Evolutionary conservation across 1,284 basidiomycete species (phyloP).

Genomic region (Puccinia sorghi): DNA sequence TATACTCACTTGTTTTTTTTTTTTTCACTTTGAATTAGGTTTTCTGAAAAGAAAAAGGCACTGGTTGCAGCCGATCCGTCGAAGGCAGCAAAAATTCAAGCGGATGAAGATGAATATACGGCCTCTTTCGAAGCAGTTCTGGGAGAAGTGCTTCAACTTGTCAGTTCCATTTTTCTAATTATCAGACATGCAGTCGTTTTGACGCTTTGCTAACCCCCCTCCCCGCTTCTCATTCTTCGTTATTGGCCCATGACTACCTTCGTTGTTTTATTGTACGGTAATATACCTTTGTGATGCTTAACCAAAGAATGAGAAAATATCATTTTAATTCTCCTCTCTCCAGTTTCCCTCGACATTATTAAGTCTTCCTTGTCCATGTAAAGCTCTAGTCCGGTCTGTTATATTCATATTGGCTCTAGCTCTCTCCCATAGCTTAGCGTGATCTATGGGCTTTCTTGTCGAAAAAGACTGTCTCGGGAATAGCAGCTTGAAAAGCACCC

Average conservation of each 20-base stretch:
- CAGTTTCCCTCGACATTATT: not conserved
- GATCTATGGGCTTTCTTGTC: not conserved
- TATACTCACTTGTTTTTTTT: not conserved
- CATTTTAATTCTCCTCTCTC: not conserved
- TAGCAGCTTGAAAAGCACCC: not conserved
- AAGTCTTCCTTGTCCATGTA: not conserved
- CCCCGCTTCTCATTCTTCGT: not conserved
- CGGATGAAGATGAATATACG: slow-evolving; percentile 47
- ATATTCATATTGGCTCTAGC: not conserved
- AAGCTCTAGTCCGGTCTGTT: not conserved
- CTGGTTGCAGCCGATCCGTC: slow-evolving; percentile 36
- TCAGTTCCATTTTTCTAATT: slow-evolving; percentile 1
- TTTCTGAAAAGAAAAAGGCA: slow-evolving; percentile 39
- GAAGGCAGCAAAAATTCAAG: slow-evolving; percentile 45
- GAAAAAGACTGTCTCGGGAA: not conserved
- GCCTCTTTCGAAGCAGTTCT: slow-evolving; percentile 40
- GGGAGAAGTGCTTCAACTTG: slow-evolving; percentile 39
- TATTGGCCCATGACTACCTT: not conserved
- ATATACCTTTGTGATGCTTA: not conserved
- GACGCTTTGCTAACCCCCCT: not conserved
- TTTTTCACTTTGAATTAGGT: not conserved
- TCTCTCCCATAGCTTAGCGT: not conserved
- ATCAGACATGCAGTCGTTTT: not conserved
- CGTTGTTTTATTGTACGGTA: not conserved
- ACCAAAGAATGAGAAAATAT: slow-evolving; percentile 15